Evolutionary conservation across 495 filamentous ascomycete genomes (phyloP), one percentile per base, ranked within the genome.

Genomic region (Trichoderma reesei): DNA sequence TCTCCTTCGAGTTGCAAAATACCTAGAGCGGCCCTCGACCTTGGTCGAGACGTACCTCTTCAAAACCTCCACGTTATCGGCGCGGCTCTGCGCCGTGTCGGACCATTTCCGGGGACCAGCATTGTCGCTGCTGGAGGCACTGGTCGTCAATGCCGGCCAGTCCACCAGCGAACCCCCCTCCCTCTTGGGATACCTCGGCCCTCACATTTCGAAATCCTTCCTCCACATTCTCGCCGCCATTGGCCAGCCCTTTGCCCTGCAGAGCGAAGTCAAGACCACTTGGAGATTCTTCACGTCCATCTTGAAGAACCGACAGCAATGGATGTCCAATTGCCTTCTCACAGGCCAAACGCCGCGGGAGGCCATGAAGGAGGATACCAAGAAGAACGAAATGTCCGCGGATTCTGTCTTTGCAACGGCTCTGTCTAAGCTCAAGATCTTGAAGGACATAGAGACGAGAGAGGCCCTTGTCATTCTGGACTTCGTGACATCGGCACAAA

Each of bases 201-300:
- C 90, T 18, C 87, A 90, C 66, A 87, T 88, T 31, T 87, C 92
- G 3, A 89, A 88, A 65, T 85, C 88, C 39, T 96, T 98, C 75
- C 81, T 97, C 33, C 83, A 88, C 63, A 79, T 93, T 16, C 75
- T 96, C 11, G 85, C 89, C 6, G 81, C 85, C 63, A 78, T 97
- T n/a, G 90, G 92, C 67, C 85, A 84, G 68, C 92, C 92, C 11
- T 77, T 93, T 38, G 75, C 80, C 61, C 80, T 90, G 67, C 73
- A 78, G 4, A 69, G 76, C 6, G 77, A 91, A 46, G 81, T 87
- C 31, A 79, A 84, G 60, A 77, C 80, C 31, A 87, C 91, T 60
- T 98, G 94, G 94, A 84, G 81, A 61, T 84, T 99, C 64, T 85
- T 97, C 39, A 88, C 93, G 36, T 86, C 86, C n/a, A 85, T 96